Conservation (phyloP, 2,329 filamentous ascomycete species). For the Arthrobotrys pseudoclavata region DNA sequence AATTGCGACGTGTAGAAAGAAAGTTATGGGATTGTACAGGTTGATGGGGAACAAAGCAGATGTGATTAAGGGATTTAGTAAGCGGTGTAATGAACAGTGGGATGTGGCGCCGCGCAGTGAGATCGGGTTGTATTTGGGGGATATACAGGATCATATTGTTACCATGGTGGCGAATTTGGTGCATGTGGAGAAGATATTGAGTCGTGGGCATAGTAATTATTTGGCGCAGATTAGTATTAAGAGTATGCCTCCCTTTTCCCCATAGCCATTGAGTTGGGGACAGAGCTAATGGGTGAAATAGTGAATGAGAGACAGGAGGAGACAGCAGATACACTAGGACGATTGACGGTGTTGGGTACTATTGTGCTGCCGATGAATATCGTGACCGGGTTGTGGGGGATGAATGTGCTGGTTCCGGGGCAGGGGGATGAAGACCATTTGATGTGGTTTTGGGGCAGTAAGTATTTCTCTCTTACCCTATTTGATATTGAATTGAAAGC, state of each 20-base stretch:
- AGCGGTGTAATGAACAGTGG: slow-evolving; percentile 98
- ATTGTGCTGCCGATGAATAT: slow-evolving; percentile 97
- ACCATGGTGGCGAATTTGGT: slow-evolving; percentile 98
- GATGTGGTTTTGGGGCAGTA: slow-evolving; percentile 72
- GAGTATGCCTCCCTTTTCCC: slow-evolving; percentile 72
- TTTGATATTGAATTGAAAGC: slow-evolving; percentile 65
- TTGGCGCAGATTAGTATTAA: slow-evolving; percentile 93
- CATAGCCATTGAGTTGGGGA: not conserved
- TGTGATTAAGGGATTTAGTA: slow-evolving; percentile 96
- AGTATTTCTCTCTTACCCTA: slow-evolving; percentile 63
- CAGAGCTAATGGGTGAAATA: slow-evolving; percentile 12
- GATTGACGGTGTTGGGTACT: slow-evolving; percentile 93
- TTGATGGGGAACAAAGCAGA: slow-evolving; percentile 97
- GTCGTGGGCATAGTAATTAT: slow-evolving; percentile 94
- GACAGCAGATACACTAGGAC: slow-evolving; percentile 79
- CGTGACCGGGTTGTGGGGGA: slow-evolving; percentile 85
- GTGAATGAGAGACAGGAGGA: slow-evolving; percentile 59
- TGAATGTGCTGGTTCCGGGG: slow-evolving; percentile 85
- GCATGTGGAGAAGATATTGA: slow-evolving; percentile 98
- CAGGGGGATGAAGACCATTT: slow-evolving; percentile 67
- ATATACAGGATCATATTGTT: slow-evolving; percentile 99
- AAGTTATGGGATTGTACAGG: slow-evolving; percentile 91
- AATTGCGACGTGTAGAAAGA: slow-evolving; percentile 92
- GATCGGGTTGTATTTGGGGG: slow-evolving; percentile 94
- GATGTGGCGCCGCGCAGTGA: slow-evolving; percentile 95